phyloP scores from a whole-genome alignment of 169 alveolate genomes.

The Plasmodium malariae region DNA sequence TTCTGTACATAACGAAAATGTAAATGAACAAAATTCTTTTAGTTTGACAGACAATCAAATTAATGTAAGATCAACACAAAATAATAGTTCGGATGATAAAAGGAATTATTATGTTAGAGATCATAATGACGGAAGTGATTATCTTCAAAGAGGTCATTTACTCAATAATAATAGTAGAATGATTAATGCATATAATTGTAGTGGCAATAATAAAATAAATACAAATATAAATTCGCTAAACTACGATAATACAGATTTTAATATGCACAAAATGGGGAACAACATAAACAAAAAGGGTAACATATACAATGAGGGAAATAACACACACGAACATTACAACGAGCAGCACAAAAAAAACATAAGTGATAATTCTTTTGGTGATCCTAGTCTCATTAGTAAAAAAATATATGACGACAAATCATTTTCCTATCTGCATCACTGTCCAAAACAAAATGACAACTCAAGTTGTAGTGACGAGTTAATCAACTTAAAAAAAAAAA shows the following conservation, averaged over 20 bases:
- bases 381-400: not conserved
- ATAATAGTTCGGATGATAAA: not conserved
- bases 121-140: not conserved
- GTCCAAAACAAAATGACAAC: too few species aligned
- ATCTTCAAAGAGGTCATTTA: not conserved
- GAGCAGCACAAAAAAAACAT: not conserved
- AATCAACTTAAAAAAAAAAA: too few species aligned
- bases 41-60: not conserved
- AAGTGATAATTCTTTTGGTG: not conserved
- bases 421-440: too few species aligned
- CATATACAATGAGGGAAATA: too few species aligned
- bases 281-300: too few species aligned
- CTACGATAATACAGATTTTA: not conserved
- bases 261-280: too few species aligned
- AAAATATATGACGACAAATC: too few species aligned
- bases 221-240: not conserved
- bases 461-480: too few species aligned
- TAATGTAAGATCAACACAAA: not conserved
- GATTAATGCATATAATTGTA: not conserved
- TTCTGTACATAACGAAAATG: conserved; percentile 11
- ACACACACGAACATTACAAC: not conserved
- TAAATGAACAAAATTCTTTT: not conserved
- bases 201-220: not conserved
- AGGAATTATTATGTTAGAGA: not conserved
- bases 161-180: not conserved